Evolutionary conservation across 1,284 basidiomycete species (phyloP).

Genomic region (Ganoderma boninense): DNA sequence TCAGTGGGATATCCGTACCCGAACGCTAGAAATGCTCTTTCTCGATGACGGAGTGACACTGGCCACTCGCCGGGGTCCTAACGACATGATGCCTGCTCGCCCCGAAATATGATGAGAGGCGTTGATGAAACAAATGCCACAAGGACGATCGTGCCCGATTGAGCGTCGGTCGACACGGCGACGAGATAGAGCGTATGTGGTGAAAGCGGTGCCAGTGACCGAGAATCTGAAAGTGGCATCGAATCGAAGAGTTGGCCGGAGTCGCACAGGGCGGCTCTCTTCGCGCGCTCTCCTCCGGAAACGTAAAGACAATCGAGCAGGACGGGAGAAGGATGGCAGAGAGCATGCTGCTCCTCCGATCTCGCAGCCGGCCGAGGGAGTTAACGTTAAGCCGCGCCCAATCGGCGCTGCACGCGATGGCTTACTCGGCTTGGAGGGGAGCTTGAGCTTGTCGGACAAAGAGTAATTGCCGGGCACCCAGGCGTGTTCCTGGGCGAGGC

Average conservation of each 20-base stretch:
- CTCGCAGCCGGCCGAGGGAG: constrained; percentile 24
- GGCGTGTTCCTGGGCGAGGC: constrained; percentile 10
- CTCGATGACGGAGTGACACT: constrained; percentile 1
- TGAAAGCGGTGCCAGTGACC: neutral
- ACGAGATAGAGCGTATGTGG: constrained; percentile 7
- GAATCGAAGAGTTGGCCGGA: neutral
- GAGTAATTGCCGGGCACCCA: neutral
- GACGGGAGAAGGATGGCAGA: neutral
- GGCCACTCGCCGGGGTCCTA: neutral
- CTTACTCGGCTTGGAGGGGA: constrained; percentile 8
- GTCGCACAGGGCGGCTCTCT: neutral
- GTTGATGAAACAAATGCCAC: constrained; percentile 25
- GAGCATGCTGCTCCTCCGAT: constrained; percentile 16
- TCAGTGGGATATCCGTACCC: constrained; percentile 8
- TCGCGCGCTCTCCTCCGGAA: neutral
- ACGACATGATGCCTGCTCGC: neutral
- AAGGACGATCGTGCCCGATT: constrained; percentile 26
- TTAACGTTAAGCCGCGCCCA: neutral
- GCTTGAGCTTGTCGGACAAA: constrained; percentile 20
- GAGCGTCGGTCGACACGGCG: constrained; percentile 3
- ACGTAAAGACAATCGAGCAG: constrained; percentile 7
- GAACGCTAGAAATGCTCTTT: constrained; percentile 5
- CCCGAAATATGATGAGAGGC: constrained; percentile 14
- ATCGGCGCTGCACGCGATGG: neutral
- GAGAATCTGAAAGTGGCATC: neutral